Evolutionary conservation across 2,329 filamentous ascomycete species (phyloP).

Genomic region (Dryadomyces quercus-mongolicae): DNA sequence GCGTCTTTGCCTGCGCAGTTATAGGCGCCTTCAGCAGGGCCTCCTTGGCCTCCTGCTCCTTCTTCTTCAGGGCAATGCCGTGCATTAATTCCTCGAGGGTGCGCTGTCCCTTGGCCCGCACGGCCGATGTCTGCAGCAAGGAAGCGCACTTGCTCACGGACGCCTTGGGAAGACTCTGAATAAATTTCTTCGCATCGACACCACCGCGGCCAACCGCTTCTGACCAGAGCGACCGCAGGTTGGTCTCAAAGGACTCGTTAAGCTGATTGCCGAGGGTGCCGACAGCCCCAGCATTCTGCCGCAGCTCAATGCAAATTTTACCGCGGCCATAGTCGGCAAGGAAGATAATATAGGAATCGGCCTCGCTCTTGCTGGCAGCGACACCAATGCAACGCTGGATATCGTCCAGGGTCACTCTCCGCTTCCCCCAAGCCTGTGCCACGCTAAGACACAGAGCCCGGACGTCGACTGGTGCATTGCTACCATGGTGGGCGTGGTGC

Average conservation of each 20-base stretch:
- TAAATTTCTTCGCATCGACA: slow-evolving; percentile 31
- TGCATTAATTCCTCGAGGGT: slow-evolving; percentile 58
- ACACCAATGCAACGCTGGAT: slow-evolving; percentile 55
- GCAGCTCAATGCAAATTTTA: slow-evolving; percentile 44
- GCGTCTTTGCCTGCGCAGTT: background rate
- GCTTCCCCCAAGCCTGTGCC: slow-evolving; percentile 60
- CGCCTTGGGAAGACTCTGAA: slow-evolving; percentile 43
- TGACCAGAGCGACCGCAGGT: slow-evolving; percentile 34
- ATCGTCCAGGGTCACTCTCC: slow-evolving; percentile 52
- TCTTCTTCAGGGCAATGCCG: slow-evolving; percentile 40
- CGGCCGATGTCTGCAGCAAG: slow-evolving; percentile 37
- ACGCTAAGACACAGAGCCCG: slow-evolving; percentile 47
- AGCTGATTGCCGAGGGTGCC: slow-evolving; percentile 31
- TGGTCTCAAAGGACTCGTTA: slow-evolving; percentile 40
- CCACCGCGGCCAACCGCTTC: slow-evolving; percentile 11
- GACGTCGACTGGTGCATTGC: slow-evolving; percentile 50
- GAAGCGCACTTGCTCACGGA: slow-evolving; percentile 39
- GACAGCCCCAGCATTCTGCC: slow-evolving; percentile 28
- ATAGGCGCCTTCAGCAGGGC: slow-evolving; percentile 22
- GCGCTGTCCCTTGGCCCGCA: slow-evolving; percentile 54
- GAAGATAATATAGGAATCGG: slow-evolving; percentile 19
- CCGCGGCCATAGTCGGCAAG: slow-evolving; percentile 29
- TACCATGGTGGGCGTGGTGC: slow-evolving; percentile 58
- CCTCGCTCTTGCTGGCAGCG: slow-evolving; percentile 14
- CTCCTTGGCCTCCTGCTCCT: slow-evolving; percentile 26